Conservation (phyloP, 257 asterid species). For the Solanum pimpinellifolium region DNA sequence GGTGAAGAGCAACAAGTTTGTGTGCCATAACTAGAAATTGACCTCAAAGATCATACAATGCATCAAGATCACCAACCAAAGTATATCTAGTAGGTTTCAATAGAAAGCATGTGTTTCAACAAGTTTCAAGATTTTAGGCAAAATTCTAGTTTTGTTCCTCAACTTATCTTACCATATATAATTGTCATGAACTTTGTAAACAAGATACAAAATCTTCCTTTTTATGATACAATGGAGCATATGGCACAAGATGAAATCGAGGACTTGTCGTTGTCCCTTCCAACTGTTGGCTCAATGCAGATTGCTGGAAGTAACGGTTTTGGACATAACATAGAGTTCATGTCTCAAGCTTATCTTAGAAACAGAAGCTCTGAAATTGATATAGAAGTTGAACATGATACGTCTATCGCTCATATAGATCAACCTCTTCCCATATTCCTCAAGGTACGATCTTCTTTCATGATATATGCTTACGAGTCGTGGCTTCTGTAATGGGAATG, state of each 20-base stretch:
- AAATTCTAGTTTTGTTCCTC: constrained; percentile 21
- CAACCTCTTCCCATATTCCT: constrained; percentile 75
- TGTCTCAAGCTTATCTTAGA: constrained; percentile 40
- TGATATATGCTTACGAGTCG: neutral
- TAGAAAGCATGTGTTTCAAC: constrained; percentile 72
- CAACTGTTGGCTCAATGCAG: constrained; percentile 46
- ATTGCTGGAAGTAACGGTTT: constrained; percentile 54
- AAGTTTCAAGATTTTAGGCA: constrained; percentile 28
- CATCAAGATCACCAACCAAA: neutral
- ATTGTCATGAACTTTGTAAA: neutral
- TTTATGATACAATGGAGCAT: constrained; percentile 31
- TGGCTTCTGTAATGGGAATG: neutral
- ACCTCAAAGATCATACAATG: neutral
- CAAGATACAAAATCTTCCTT: neutral
- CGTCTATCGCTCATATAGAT: constrained; percentile 14
- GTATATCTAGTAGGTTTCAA: constrained; percentile 17
- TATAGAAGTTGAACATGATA: constrained; percentile 47
- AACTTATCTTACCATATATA: neutral
- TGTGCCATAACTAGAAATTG: constrained; percentile 36
- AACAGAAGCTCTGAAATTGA: constrained; percentile 47
- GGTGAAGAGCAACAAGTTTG: constrained; percentile 26
- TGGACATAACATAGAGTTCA: constrained; percentile 48
- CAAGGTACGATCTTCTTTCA: constrained; percentile 27
- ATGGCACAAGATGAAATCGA: constrained; percentile 44
- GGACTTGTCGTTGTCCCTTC: constrained; percentile 42